These are phyloP conservation scores for Rachicladosporium sp. DNA, from an alignment of 2,329 filamentous ascomycete species.

Conservation along the genomic window DNA sequence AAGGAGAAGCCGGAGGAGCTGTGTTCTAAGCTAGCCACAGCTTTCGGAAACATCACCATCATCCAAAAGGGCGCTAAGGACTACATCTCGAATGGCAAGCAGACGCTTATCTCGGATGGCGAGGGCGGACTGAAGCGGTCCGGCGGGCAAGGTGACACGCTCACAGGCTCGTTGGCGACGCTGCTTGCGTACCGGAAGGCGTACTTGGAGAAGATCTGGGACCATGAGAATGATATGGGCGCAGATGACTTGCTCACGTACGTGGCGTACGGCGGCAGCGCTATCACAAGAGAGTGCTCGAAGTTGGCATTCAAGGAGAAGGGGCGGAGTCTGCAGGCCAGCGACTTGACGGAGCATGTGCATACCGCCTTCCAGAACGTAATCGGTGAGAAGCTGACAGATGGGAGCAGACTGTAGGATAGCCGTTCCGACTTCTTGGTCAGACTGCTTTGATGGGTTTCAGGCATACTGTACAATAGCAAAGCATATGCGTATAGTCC, in stretches of 20 bases:
- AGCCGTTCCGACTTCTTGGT: too few relatives aligned
- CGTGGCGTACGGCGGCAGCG: conserved; percentile 75
- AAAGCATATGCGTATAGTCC: too few relatives aligned
- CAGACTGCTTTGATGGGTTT: conserved; percentile 1
- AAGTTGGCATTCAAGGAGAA: conserved; percentile 73
- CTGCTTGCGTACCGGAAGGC: conserved; percentile 79
- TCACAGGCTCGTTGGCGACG: conserved; percentile 81
- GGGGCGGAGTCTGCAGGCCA: conserved; percentile 80
- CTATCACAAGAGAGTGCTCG: conserved; percentile 83
- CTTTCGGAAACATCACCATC: conserved; percentile 77
- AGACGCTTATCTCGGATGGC: conserved; percentile 64
- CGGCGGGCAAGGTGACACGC: conserved; percentile 88
- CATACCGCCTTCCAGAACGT: conserved; percentile 67
- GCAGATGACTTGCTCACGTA: conserved; percentile 52
- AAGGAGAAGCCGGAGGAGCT: conserved; percentile 43
- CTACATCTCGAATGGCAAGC: conserved; percentile 66
- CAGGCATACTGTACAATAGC: neutral
- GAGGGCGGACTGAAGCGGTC: conserved; percentile 77
- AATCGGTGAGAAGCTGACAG: conserved; percentile 51
- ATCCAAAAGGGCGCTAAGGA: conserved; percentile 80
- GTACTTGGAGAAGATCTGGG: conserved; percentile 77
- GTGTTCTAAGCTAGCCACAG: conserved; percentile 56
- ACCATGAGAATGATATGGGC: conserved; percentile 42
- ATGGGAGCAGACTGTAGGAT: conserved; percentile 12
- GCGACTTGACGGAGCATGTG: conserved; percentile 84